Conservation (phyloP, 1,139 yeast species). For the Candida sp. region DNA sequence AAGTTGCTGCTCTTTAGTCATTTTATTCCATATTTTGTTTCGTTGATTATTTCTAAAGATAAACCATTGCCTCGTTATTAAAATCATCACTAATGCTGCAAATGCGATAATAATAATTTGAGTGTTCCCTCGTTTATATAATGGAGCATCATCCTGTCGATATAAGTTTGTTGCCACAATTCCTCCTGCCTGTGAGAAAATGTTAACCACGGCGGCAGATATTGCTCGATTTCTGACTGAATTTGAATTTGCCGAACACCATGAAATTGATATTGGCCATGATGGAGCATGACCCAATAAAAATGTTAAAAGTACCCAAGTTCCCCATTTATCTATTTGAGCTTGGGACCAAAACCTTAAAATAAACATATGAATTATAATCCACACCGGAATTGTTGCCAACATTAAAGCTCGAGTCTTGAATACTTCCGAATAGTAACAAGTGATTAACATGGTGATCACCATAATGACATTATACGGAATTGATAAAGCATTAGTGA, state of each 20-base stretch:
- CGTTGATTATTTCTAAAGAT: constrained; percentile 39
- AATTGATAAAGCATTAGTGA: constrained; percentile 44
- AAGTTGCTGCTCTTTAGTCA: constrained; percentile 42
- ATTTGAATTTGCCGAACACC: constrained; percentile 57
- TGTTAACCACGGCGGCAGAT: constrained; percentile 53
- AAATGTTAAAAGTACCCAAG: constrained; percentile 40
- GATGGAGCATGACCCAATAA: constrained; percentile 39
- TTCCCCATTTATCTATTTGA: constrained; percentile 38
- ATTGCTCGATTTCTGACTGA: constrained; percentile 56
- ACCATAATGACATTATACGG: constrained; percentile 37
- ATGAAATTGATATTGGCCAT: constrained; percentile 50
- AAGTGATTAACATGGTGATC: constrained; percentile 24
- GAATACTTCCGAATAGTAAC: constrained; percentile 25
- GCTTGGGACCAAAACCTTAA: constrained; percentile 31
- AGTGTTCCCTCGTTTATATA: constrained; percentile 50
- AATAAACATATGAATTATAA: constrained; percentile 4
- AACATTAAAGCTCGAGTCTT: constrained; percentile 22
- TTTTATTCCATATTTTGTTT: constrained; percentile 38
- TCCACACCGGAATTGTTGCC: constrained; percentile 16
- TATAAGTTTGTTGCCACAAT: constrained; percentile 52
- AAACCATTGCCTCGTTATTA: constrained; percentile 33
- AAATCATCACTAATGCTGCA: constrained; percentile 7
- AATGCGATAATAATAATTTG: constrained; percentile 29
- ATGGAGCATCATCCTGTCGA: constrained; percentile 50
- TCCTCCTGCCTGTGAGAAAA: constrained; percentile 51